Evolutionary conservation across 148 eudicot genomes (phyloP).

Genomic region (Spergularia marina): DNA sequence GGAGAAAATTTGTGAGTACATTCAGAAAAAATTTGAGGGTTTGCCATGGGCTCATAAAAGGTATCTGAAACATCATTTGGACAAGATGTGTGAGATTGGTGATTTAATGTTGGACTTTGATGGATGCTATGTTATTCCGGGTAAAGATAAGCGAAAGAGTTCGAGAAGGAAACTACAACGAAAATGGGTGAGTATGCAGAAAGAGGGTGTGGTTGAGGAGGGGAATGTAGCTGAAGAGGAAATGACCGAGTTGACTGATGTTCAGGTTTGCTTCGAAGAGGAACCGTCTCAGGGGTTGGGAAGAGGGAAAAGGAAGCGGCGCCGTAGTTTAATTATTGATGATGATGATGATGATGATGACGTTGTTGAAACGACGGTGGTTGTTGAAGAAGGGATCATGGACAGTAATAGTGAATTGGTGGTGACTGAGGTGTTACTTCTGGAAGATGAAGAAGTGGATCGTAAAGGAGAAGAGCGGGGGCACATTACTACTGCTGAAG

Average conservation of each 20-base stretch:
- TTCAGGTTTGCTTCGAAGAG: constrained; percentile 13
- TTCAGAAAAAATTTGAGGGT: constrained; percentile 33
- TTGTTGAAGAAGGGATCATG: constrained; percentile 16
- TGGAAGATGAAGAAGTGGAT: not conserved
- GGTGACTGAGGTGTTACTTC: not conserved
- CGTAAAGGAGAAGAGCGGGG: not conserved
- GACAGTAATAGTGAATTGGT: not conserved
- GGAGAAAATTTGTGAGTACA: constrained; percentile 45
- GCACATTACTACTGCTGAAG: not conserved
- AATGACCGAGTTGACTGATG: not conserved
- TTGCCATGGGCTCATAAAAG: constrained; percentile 64
- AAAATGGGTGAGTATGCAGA: not conserved
- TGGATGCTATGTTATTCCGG: not conserved
- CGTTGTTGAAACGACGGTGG: not conserved
- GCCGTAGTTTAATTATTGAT: not conserved
- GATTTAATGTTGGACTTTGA: constrained; percentile 27
- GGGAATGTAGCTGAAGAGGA: not conserved
- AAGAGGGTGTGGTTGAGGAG: constrained; percentile 9
- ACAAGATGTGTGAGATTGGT: constrained; percentile 43
- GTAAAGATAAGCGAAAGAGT: not conserved
- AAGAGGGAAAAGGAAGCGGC: constrained; percentile 1
- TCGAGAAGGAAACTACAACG: constrained; percentile 8
- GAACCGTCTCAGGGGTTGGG: not conserved
- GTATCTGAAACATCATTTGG: constrained; percentile 46
- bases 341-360: constrained; percentile 21